phyloP scores from a whole-genome alignment of 768 basidiomycete genomes.

The Terana coerulea region DNA sequence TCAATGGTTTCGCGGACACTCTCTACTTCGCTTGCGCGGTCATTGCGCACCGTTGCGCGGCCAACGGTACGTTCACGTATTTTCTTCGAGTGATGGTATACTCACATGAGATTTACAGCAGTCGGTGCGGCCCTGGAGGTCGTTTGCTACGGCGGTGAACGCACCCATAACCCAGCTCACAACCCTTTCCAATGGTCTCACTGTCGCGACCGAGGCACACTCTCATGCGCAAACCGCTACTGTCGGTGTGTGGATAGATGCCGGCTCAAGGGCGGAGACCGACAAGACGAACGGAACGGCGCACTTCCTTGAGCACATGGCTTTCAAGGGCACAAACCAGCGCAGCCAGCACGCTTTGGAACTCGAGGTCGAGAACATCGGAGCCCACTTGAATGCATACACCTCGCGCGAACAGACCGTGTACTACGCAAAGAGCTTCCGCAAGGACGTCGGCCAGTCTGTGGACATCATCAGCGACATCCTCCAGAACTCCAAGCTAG shows the following conservation, averaged over 20 bases:
- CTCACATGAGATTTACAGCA: not conserved
- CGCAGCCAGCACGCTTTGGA: constrained; percentile 89
- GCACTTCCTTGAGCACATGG: constrained; percentile 99
- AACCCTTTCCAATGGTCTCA: constrained; percentile 91
- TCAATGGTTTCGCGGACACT: constrained; percentile 46
- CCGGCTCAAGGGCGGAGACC: constrained; percentile 95
- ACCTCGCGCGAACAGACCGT: constrained; percentile 99
- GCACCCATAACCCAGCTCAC: constrained; percentile 86
- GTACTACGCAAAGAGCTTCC: constrained; percentile 98
- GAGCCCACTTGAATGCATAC: constrained; percentile 96
- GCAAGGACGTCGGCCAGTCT: constrained; percentile 84
- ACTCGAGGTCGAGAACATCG: constrained; percentile 96
- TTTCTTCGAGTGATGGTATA: not conserved
- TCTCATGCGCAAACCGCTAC: constrained; percentile 93
- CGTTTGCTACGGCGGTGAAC: constrained; percentile 72
- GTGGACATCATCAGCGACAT: constrained; percentile 99
- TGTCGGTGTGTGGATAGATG: constrained; percentile 99
- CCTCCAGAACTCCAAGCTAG: constrained; percentile 94
- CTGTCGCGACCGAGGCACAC: constrained; percentile 89
- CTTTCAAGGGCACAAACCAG: constrained; percentile 91
- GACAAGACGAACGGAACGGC: constrained; percentile 94
- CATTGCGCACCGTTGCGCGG: constrained; percentile 34
- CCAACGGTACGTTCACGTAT: constrained; percentile 26
- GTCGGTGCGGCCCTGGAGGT: constrained; percentile 44
- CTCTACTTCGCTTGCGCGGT: constrained; percentile 40